Base-by-base conservation (phyloP, 208 protist species). In the Trypanosoma cruzi region DNA sequence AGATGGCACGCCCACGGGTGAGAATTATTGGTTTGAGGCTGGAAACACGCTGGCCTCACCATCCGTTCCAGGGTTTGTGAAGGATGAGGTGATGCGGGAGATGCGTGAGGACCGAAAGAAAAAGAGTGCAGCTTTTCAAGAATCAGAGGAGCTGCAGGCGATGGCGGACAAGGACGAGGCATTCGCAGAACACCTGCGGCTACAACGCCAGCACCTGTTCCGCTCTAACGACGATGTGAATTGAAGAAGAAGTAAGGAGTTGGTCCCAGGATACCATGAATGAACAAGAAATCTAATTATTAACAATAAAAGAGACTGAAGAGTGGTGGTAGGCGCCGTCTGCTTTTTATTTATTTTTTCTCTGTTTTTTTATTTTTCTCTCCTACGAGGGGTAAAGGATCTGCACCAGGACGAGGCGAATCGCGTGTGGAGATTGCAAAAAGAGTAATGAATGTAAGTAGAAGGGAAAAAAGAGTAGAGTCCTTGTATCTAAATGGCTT, bases 11-110 rank as follows among this genome's bases (percentile, higher is more conserved):
- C 82, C 88, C 0, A 96, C 90, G 3, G 88, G 88, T 0, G 88
- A 96, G 64, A 85, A 94, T 58, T 94, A 94, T 69, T 96, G 90
- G 88, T 88, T 91, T 56, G 90, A 96, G 72, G 85, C 82, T 2
- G 85, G 85, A 46, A 82, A 81, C 59, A 86, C 79, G 42, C 73
- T 96, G 18, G 42, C 79, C 26, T 92, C 85, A 1, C 82, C 82
- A 6, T 71, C 52, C 13, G 82, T 96, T 29, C 90, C 90, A 0
- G 61, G 48, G 8, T 85, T 78, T 52, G 72, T 96, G 16, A 96
- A 96, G 77, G 86, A 93, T 53, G 86, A 89, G 26, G 80, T 96
- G 37, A 49, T 96, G 11, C 37, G 79, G 10, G 88, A 94, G 18
- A 93, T 96, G 87, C 81, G 77, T 52, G 13, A 78, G 44, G 76